Percentiles rank a stretch among this genome's conserved stretches.
phyloP scores from a whole-genome alignment of 1,284 basidiomycete species.

The Omphalotus olearius region DNA sequence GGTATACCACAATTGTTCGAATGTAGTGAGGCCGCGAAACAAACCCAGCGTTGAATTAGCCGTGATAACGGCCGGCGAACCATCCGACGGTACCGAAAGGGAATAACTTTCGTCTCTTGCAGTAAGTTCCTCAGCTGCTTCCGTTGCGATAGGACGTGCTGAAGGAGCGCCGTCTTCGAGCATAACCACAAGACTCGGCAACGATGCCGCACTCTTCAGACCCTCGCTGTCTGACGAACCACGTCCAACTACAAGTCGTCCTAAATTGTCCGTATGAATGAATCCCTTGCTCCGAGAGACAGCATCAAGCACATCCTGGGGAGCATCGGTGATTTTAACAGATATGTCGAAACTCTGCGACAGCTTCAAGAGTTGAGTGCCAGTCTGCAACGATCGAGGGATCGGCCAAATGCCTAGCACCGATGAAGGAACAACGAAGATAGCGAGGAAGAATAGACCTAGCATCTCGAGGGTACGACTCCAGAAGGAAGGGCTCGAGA shows the following conservation, averaged over 20 bases:
- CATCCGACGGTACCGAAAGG: constrained; percentile 58
- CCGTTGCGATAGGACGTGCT: constrained; percentile 37
- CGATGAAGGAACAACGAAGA: constrained; percentile 17
- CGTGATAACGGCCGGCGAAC: constrained; percentile 51
- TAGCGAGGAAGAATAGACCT: constrained; percentile 1
- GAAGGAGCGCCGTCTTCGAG: neutral
- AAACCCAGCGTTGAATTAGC: constrained; percentile 77
- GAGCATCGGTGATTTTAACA: constrained; percentile 29
- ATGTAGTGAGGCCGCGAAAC: constrained; percentile 79
- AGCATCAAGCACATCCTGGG: constrained; percentile 44
- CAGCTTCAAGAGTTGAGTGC: constrained; percentile 29
- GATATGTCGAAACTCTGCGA: constrained; percentile 35
- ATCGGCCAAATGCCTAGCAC: constrained; percentile 28
- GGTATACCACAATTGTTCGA: constrained; percentile 75
- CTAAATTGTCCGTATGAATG: constrained; percentile 40
- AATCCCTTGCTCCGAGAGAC: constrained; percentile 33
- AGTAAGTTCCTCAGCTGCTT: constrained; percentile 50
- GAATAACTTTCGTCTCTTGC: constrained; percentile 64
- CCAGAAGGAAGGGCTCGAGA: neutral
- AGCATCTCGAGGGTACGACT: neutral
- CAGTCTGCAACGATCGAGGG: constrained; percentile 27
- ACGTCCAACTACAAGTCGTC: constrained; percentile 42
- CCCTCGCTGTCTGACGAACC: constrained; percentile 17
- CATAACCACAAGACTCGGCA: constrained; percentile 1
- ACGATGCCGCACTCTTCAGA: neutral